phyloP scores from a whole-genome alignment of 1,139 yeast species.

The Groenewaldozyma sp. region DNA sequence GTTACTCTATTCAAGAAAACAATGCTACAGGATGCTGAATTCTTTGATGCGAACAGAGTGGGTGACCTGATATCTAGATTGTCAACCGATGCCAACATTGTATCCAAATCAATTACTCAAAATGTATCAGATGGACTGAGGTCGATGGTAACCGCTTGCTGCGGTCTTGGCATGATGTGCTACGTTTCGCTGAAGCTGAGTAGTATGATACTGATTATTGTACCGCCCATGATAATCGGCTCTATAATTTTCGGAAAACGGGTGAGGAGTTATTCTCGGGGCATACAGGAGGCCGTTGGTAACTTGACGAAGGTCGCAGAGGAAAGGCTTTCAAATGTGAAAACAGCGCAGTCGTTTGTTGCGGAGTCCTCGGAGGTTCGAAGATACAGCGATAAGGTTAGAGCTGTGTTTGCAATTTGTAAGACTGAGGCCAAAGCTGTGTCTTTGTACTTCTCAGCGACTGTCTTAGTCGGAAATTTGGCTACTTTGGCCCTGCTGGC shows the following conservation, averaged over 20 bases:
- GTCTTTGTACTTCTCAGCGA: constrained; percentile 60
- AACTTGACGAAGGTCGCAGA: constrained; percentile 82
- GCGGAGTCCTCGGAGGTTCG: constrained; percentile 63
- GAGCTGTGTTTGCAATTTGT: constrained; percentile 65
- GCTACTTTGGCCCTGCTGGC: constrained; percentile 69
- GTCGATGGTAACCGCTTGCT: constrained; percentile 66
- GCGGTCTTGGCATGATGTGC: constrained; percentile 84
- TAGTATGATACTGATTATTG: constrained; percentile 59
- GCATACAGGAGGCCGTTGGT: constrained; percentile 80
- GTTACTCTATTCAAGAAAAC: constrained; percentile 68
- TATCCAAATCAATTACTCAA: constrained; percentile 77
- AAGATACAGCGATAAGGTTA: constrained; percentile 59
- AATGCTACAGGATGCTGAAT: constrained; percentile 80
- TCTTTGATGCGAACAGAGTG: constrained; percentile 84
- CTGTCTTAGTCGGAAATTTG: constrained; percentile 73
- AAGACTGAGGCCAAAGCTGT: constrained; percentile 66
- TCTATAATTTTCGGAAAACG: constrained; percentile 71
- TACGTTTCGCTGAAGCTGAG: constrained; percentile 76
- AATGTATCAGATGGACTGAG: constrained; percentile 88
- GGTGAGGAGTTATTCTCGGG: constrained; percentile 64
- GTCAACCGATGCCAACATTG: constrained; percentile 84
- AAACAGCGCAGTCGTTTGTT: constrained; percentile 82
- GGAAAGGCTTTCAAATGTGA: constrained; percentile 78
- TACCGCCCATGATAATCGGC: constrained; percentile 75
- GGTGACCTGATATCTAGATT: constrained; percentile 88